Base-by-base conservation (phyloP, 352 stramenopile species). In the Aphanomyces invadans region DNA sequence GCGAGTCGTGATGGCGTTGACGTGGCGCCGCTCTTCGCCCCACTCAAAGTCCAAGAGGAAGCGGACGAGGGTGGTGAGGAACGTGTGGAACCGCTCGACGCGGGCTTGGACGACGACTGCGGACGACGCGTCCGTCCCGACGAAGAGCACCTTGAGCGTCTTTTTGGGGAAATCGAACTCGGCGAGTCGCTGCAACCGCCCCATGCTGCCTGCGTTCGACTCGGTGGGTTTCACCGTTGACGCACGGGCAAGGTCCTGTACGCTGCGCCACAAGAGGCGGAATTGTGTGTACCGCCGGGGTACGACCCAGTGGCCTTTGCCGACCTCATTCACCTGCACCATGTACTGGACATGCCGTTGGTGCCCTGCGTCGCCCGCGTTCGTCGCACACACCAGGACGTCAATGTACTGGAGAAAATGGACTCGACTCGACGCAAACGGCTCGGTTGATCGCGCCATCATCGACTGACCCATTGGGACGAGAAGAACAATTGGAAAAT, bases 271-370 rank as follows among this genome's bases (percentile, higher is more conserved):
- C 11, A 67, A 21, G 12, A 67, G 11, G 32, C 60, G 60, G 21
- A 67, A 67, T 28, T 67, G 60, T 11, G 60, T 57, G 33, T 67
- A 67, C 9, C 60, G 60, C 5, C 60, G 45, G 10, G 60, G 15
- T 7, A 67, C 60, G 25, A 67, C 29, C 39, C 25, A 67, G 32
- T 67, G 60, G 31, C 60, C 60, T 19, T 56, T 44, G 60, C 45
- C 60, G 19, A 49, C 19, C 26, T 67, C 60, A 19, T 49, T 67
- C 19, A 67, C 42, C n/a, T 67, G 60, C 10, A 67, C 17, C 28
- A 67, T 46, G 60, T 67, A 67, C 11, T 67, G 56, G 60, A 32
- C 45, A n/a, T 67, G 60, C 4, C 38, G 21, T 12, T 52, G 39
- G 29, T 51, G 25, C 26, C 60, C 60, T 7, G 29, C 15, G 60